Evolutionary conservation across 2,329 filamentous ascomycete species (phyloP).

Genomic region (Verticillium longisporum): DNA sequence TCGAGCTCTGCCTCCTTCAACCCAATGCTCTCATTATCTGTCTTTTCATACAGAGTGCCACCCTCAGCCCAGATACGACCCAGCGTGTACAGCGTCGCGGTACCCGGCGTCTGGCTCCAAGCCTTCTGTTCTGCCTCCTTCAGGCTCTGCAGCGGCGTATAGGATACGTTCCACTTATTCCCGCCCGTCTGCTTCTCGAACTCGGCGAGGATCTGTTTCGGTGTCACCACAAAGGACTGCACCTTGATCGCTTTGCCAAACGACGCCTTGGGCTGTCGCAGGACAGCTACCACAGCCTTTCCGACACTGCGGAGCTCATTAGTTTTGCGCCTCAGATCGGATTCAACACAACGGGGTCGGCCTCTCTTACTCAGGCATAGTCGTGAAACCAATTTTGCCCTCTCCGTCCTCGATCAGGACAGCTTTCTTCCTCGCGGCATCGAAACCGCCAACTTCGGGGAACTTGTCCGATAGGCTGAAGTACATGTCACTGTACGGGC

Average conservation of each 20-base stretch:
- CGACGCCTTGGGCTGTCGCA: slow-evolving; percentile 47
- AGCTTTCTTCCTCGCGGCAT: slow-evolving; percentile 49
- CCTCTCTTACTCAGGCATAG: slow-evolving; percentile 55
- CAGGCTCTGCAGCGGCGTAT: slow-evolving; percentile 47
- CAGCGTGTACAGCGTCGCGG: slow-evolving; percentile 52
- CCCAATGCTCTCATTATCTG: slow-evolving; percentile 57
- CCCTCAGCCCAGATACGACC: slow-evolving; percentile 68
- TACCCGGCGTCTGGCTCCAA: slow-evolving; percentile 42
- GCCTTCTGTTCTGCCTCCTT: slow-evolving; percentile 49
- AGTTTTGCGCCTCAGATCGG: not conserved
- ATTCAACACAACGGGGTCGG: not conserved
- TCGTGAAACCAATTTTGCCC: slow-evolving; percentile 59
- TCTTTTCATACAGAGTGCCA: slow-evolving; percentile 61
- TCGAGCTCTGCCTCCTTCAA: slow-evolving; percentile 41
- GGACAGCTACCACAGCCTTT: slow-evolving; percentile 54
- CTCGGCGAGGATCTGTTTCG: slow-evolving; percentile 55
- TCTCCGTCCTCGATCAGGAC: slow-evolving; percentile 56
- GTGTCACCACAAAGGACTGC: slow-evolving; percentile 64
- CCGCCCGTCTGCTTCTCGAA: slow-evolving; percentile 58
- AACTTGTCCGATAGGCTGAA: slow-evolving; percentile 32
- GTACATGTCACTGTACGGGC: slow-evolving; percentile 61
- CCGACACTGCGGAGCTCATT: slow-evolving; percentile 45
- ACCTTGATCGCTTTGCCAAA: slow-evolving; percentile 55
- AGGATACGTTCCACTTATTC: slow-evolving; percentile 45
- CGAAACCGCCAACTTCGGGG: slow-evolving; percentile 47